Conservation (phyloP, 2,329 filamentous ascomycete species). For the Cytospora paraplurivora region DNA sequence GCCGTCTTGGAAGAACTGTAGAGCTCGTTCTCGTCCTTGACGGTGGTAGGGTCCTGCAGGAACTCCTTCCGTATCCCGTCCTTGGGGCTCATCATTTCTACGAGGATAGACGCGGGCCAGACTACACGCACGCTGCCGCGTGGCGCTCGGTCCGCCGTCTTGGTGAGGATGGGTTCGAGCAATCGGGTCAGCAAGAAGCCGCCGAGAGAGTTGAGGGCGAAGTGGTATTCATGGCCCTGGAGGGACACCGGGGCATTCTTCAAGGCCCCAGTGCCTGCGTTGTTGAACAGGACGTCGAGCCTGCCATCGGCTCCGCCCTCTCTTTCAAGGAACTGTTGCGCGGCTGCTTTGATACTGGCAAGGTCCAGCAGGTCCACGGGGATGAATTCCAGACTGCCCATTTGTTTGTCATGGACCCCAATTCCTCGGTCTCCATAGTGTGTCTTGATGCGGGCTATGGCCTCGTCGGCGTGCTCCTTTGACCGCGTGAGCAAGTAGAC, state of each 20-base stretch:
- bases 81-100: conserved; percentile 30
- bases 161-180: conserved; percentile 5
- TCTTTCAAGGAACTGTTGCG: conserved; percentile 24
- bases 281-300: conserved; percentile 34
- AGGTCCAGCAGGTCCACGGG: conserved; percentile 31
- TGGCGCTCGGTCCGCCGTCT: conserved; percentile 14
- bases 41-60: conserved; percentile 20
- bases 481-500: conserved; percentile 53
- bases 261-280: conserved; percentile 31
- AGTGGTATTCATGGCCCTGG: conserved; percentile 33
- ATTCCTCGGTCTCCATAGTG: conserved; percentile 11
- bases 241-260: conserved; percentile 28
- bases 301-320: conserved; percentile 23
- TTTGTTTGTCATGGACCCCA: neutral
- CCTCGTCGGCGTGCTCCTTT: conserved; percentile 30
- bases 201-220: conserved; percentile 32
- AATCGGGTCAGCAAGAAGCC: conserved; percentile 30
- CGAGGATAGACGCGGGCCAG: conserved; percentile 32
- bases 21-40: conserved; percentile 27
- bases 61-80: conserved; percentile 29
- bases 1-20: conserved; percentile 32
- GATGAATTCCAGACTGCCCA: conserved; percentile 30
- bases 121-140: conserved; percentile 31
- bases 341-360: conserved; percentile 26
- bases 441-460: conserved; percentile 30